Base-by-base conservation (phyloP, 2,329 filamentous ascomycete species). In the Coniella lustricola region DNA sequence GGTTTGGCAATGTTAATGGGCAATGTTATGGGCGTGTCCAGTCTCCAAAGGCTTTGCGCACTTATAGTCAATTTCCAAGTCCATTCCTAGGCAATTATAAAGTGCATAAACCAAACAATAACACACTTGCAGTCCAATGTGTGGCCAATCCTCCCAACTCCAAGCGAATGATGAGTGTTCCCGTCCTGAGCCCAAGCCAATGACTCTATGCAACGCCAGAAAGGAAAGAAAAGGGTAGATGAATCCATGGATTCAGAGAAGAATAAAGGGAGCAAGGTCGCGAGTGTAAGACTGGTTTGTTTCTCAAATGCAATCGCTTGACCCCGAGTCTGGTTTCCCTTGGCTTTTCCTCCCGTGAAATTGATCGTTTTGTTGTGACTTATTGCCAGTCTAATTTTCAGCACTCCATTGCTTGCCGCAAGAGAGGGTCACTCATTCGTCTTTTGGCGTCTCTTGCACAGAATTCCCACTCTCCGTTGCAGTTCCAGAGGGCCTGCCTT, bases 401-500 rank as follows among this genome's bases (percentile, higher is more conserved):
- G 18, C 9, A 36, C 9, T 7, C 5, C 25, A 5, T 5, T 29
- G 25, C 10, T 29, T 29, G 25, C 25, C 25, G 10, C 10, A 29
- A 29, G 25, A 29, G 10, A n/a, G 12, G 13, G 3, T n/a, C 4
- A 10, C 16, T 45, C 31, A 48, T 44, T 49, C 46, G 17, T 52
- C 52, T 21, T 54, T 54, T 1, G 46, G 46, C 3, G 44, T 46
- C 43, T 52, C 52, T 21, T 38, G 42, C 4, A 46, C 41, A 4
- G 51, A 29, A 14, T 44, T 25, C 2, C 20, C 32, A 14, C 22
- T 44, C 2, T 39, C 37, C 2, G 44, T 25, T 17, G 38, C 38
- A 22, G 31, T n/a, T 21, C 29, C 45, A 12, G 38, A 14, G 13
- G 49, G 49, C 25, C 49, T 51, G 12, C 18, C 18, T 22, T 72